These are phyloP conservation scores for Neurospora pannonica DNA, from an alignment of 495 filamentous ascomycete species.

Conservation along the genomic window DNA sequence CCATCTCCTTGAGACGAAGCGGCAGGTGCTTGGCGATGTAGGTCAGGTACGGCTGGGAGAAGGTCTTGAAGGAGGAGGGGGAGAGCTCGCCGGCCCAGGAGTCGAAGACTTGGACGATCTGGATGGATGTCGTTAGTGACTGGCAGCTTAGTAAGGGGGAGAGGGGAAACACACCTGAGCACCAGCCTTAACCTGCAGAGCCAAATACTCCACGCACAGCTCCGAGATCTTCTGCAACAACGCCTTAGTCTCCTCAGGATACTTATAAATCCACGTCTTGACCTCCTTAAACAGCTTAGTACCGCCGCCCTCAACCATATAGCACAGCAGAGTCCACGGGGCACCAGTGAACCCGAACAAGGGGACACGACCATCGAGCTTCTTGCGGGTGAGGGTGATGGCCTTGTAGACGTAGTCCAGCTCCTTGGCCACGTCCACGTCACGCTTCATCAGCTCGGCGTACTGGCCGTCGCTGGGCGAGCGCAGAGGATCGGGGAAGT, in stretches of 20 bases:
- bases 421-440: conserved; percentile 75
- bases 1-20: conserved; percentile 57
- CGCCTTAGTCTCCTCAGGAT: conserved; percentile 66
- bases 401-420: conserved; percentile 92
- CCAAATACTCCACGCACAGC: conserved; percentile 88
- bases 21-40: conserved; percentile 77
- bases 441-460: conserved; percentile 57
- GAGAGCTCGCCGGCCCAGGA: conserved; percentile 95
- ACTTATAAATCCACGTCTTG: conserved; percentile 94
- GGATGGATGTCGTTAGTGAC: conserved; percentile 24
- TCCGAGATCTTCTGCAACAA: conserved; percentile 85
- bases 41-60: conserved; percentile 76
- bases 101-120: conserved; percentile 96
- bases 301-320: conserved; percentile 97
- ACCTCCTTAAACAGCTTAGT: conserved; percentile 83
- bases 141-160: not conserved
- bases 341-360: conserved; percentile 96
- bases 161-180: conserved; percentile 49
- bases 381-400: conserved; percentile 81
- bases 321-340: conserved; percentile 92
- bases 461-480: conserved; percentile 75
- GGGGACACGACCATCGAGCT: conserved; percentile 79
- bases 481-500: conserved; percentile 77
- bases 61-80: conserved; percentile 62
- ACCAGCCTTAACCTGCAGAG: conserved; percentile 82